Conservation (phyloP, 2,329 filamentous ascomycete genomes). For the Pochonia chlamydosporia region DNA sequence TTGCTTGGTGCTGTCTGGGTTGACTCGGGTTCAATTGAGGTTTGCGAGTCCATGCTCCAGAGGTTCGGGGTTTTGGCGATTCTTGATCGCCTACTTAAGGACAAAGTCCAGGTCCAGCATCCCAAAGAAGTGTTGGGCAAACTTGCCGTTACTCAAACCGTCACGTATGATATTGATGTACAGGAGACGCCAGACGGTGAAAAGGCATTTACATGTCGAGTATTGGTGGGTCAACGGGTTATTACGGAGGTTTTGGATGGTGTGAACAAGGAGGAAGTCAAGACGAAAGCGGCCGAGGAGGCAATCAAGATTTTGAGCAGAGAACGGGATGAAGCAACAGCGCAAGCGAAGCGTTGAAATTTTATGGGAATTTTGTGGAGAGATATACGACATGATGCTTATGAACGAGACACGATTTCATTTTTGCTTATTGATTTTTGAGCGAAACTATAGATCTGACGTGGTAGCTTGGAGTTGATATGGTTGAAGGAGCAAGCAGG, state of each 20-base stretch:
- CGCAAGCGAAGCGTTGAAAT: background rate
- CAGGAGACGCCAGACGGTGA: conserved; percentile 14
- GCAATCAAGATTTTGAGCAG: conserved; percentile 34
- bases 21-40: conserved; percentile 60
- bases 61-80: conserved; percentile 59
- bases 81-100: conserved; percentile 55
- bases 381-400: background rate
- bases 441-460: no score
- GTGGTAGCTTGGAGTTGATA: background rate
- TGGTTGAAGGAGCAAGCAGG: background rate
- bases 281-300: conserved; percentile 48
- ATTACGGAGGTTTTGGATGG: conserved; percentile 41
- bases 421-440: no score
- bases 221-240: conserved; percentile 41
- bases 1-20: conserved; percentile 79
- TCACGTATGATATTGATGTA: conserved; percentile 45
- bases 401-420: background rate
- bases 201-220: conserved; percentile 35
- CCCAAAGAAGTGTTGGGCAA: conserved; percentile 65
- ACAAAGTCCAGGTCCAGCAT: conserved; percentile 51
- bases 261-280: conserved; percentile 44
- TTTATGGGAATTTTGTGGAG: background rate
- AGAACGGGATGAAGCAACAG: conserved; percentile 10
- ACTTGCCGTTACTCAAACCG: conserved; percentile 43
- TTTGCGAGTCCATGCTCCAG: conserved; percentile 56